Evolutionary conservation across 305 asterid species (phyloP).

Genomic region (Fraxinus nigra): DNA sequence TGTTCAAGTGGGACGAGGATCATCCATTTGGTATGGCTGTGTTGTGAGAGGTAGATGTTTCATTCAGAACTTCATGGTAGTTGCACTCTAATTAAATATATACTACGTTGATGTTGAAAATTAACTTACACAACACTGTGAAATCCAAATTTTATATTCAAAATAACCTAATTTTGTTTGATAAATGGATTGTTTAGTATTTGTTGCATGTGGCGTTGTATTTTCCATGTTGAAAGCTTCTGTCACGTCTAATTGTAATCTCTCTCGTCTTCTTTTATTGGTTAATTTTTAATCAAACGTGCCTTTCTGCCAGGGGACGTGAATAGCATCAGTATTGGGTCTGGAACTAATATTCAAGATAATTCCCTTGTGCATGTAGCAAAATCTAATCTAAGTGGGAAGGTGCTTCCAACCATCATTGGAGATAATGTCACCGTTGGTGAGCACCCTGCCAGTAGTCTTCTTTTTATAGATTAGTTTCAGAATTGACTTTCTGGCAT

Average conservation of each 20-base stretch:
- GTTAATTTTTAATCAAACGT: neutral
- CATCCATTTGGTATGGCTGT: constrained; percentile 88
- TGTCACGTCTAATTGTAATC: neutral
- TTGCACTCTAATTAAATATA: neutral
- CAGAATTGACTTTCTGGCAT: neutral
- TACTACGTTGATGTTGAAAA: neutral
- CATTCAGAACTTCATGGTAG: neutral
- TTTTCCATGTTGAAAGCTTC: neutral
- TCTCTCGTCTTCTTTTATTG: neutral
- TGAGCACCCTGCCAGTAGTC: constrained; percentile 31
- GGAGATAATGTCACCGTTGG: constrained; percentile 87
- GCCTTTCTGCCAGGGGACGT: constrained; percentile 61
- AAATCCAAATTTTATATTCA: neutral
- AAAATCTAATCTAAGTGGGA: constrained; percentile 67
- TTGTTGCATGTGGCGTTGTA: neutral
- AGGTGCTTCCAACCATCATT: constrained; percentile 74
- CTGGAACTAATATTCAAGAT: constrained; percentile 90
- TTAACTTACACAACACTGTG: neutral
- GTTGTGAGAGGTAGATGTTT: constrained; percentile 72
- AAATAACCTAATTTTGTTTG: constrained; percentile 1
- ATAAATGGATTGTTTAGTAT: neutral
- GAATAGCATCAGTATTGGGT: constrained; percentile 69
- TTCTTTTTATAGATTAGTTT: neutral
- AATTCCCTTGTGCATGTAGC: constrained; percentile 91
- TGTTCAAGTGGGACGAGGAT: constrained; percentile 70